phyloP scores from a whole-genome alignment of 202 grass and related monocot species.

The Setaria italica region DNA sequence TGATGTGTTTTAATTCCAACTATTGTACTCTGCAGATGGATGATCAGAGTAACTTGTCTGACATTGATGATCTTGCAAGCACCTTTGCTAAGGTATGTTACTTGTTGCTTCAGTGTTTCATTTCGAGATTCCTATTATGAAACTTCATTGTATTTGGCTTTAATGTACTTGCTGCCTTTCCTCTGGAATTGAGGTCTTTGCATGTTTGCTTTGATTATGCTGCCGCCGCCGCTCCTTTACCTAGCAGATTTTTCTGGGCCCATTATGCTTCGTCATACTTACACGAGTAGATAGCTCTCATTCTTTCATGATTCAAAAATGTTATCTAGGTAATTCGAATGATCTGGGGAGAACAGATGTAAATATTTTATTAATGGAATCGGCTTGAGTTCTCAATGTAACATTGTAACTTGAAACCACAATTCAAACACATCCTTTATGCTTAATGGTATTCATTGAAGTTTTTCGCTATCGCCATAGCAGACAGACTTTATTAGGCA shows the following conservation, averaged over 20 bases:
- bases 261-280: conserved; percentile 30
- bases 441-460: conserved; percentile 5
- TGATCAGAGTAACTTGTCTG: conserved; percentile 64
- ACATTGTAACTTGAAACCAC: neutral
- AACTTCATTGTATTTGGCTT: neutral
- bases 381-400: neutral
- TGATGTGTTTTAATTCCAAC: conserved; percentile 33
- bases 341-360: neutral
- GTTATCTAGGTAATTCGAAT: conserved; percentile 11
- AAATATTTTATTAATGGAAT: conserved; percentile 22
- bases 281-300: neutral
- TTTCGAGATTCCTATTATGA: conserved; percentile 30
- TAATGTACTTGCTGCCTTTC: neutral
- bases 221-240: neutral
- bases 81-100: conserved; percentile 91
- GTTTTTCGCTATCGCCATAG: neutral
- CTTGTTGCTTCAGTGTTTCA: conserved; percentile 40
- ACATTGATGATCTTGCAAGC: conserved; percentile 95
- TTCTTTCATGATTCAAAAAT: conserved; percentile 19
- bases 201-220: conserved; percentile 16
- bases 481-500: neutral
- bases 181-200: conserved; percentile 3
- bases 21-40: conserved; percentile 62
- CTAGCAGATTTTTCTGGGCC: conserved; percentile 17
- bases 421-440: conserved; percentile 28